Evolutionary conservation across 768 basidiomycete genomes (phyloP).

Genomic region (Cystobasidium onofrii): DNA sequence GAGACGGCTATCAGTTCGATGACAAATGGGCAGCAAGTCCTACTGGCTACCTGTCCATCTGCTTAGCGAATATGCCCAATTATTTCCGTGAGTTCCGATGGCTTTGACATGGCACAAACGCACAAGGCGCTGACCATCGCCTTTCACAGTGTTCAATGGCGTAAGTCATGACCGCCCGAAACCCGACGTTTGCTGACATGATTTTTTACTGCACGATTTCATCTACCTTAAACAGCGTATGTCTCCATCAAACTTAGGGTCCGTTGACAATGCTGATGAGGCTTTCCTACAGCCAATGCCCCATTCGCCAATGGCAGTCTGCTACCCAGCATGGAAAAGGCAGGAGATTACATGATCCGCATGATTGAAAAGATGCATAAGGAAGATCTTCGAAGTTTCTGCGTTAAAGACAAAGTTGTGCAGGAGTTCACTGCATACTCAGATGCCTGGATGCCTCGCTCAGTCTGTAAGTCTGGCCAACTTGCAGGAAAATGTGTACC

Average conservation of each 20-base stretch:
- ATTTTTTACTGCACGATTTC: neutral
- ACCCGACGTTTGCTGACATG: neutral
- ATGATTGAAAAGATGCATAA: slow-evolving; percentile 25
- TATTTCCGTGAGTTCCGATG: slow-evolving; percentile 1
- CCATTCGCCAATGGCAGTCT: slow-evolving; percentile 6
- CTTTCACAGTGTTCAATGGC: neutral
- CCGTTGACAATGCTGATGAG: neutral
- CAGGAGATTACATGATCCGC: slow-evolving; percentile 26
- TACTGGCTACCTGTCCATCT: slow-evolving; percentile 23
- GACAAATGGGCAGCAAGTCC: slow-evolving; percentile 23
- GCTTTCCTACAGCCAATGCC: neutral
- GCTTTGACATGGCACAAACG: neutral
- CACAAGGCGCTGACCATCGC: neutral
- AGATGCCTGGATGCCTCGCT: slow-evolving; percentile 15
- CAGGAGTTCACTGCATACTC: slow-evolving; percentile 1
- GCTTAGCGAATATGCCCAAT: slow-evolving; percentile 28
- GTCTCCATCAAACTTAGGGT: no score
- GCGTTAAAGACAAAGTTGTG: slow-evolving; percentile 10
- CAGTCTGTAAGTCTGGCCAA: slow-evolving; percentile 3
- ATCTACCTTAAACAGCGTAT: neutral
- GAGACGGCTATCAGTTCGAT: slow-evolving; percentile 23
- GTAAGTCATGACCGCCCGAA: neutral
- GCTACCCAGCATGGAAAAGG: slow-evolving; percentile 22
- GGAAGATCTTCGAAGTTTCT: slow-evolving; percentile 18
- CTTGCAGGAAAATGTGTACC: neutral